phyloP scores from a whole-genome alignment of 768 basidiomycete species.

The Lactarius hengduanensis region DNA sequence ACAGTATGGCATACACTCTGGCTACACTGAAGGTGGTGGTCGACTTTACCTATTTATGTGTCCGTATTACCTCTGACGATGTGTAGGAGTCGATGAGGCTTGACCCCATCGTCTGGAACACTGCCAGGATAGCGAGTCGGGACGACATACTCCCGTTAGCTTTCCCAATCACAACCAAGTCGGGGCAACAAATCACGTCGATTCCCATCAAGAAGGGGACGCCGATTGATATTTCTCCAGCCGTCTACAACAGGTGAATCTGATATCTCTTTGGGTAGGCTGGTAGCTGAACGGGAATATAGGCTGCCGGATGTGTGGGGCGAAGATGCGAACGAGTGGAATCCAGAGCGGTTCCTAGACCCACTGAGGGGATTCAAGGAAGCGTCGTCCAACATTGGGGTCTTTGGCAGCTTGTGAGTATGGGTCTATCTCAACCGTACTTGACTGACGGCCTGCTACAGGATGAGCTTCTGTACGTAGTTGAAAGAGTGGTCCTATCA shows the following conservation, averaged over 20 bases:
- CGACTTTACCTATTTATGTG: background rate
- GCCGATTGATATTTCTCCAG: constrained; percentile 2
- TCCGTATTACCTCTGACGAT: background rate
- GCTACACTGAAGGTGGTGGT: constrained; percentile 13
- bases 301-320: constrained; percentile 17
- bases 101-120: background rate
- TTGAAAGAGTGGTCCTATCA: background rate
- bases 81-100: constrained; percentile 5
- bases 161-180: constrained; percentile 15
- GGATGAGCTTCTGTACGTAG: constrained; percentile 19
- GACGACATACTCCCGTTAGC: constrained; percentile 15
- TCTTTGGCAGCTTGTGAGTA: constrained; percentile 15
- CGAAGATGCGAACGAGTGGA: constrained; percentile 15
- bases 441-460: background rate
- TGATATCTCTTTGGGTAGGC: background rate
- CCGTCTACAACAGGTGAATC: constrained; percentile 10
- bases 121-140: background rate
- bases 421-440: too few relatives aligned
- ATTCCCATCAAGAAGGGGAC: constrained; percentile 19
- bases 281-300: too few relatives aligned
- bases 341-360: constrained; percentile 15
- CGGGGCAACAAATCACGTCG: constrained; percentile 7
- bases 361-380: background rate
- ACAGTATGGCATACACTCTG: background rate
- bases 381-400: constrained; percentile 4